Evolutionary conservation across 371 early-diverging fungal genomes (phyloP).

Genomic region (Dichotomocladium elegans): DNA sequence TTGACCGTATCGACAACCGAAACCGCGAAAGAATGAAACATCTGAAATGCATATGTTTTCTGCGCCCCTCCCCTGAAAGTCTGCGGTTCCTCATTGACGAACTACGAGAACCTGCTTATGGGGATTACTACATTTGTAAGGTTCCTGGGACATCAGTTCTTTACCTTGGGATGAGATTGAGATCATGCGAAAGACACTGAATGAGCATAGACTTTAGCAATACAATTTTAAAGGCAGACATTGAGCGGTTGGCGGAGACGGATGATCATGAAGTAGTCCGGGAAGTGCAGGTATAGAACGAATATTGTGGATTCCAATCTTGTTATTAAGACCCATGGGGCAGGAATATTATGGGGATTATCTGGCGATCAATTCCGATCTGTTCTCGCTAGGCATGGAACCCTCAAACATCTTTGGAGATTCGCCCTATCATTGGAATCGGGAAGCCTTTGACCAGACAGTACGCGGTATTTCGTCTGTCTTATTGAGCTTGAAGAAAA

Average conservation of each 20-base stretch:
- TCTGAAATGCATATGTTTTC: constrained; percentile 89
- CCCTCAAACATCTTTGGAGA: constrained; percentile 69
- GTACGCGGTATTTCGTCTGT: constrained; percentile 78
- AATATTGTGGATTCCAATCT: background rate
- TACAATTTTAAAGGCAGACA: constrained; percentile 78
- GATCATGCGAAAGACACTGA: background rate
- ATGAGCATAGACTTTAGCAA: constrained; percentile 78
- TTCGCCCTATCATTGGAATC: constrained; percentile 67
- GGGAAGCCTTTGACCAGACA: constrained; percentile 64
- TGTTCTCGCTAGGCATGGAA: constrained; percentile 79
- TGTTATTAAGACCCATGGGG: background rate
- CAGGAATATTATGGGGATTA: constrained; percentile 93
- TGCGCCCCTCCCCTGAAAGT: constrained; percentile 82
- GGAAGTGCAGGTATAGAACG: constrained; percentile 74
- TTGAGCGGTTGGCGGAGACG: constrained; percentile 92
- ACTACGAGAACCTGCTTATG: constrained; percentile 86
- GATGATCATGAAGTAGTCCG: constrained; percentile 93
- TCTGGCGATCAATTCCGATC: constrained; percentile 76
- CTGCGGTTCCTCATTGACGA: constrained; percentile 85
- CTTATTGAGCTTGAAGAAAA: constrained; percentile 83
- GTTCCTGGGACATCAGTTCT: no score
- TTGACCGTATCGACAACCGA: constrained; percentile 87
- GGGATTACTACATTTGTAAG: constrained; percentile 91
- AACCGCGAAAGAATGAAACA: constrained; percentile 89
- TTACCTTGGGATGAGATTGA: background rate